Evolutionary conservation across 2,329 filamentous ascomycete species (phyloP), one percentile per base, ranked within the genome.

Genomic region (Malbranchea cinnamomea): DNA sequence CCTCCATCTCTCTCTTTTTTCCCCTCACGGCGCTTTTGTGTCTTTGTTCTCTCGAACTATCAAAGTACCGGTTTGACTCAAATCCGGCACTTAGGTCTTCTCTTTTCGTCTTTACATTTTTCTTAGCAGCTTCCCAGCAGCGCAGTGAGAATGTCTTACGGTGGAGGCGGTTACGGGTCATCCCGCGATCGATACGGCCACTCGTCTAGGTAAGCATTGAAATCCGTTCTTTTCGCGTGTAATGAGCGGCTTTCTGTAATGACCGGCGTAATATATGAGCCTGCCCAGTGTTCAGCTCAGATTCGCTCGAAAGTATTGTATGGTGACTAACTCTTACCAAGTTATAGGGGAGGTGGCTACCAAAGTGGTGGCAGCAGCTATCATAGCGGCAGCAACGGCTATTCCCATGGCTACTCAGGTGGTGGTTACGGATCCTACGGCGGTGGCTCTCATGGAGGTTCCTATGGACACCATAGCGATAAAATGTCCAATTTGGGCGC

Each of bases 401-500:
- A n/a, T n/a, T n/a, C n/a, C 37, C 62, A 62, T 37, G 62, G 65
- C 32, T 63, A 64, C 46, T 62, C 60, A 37, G 57, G 59, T 23
- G 57, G 57, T 34, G 48, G 43, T 22, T 41, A 43, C 30, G 41
- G 44, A 12, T 36, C 35, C 2, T 28, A 33, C 15, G 38, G 38
- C 17, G 35, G 36, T n/a, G 15, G 26, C 12, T 32, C 14, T 4
- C 10, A 58, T 15, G 44, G 52, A 19, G 48, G 48, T 32, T 49
- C 47, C 20, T 48, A 50, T 24, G 49, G 48, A 20, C 77, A 69
- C 42, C 81, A 83, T 42, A 85, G 87, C 56, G 89, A 98, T 62
- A 76, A 81, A 48, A 98, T 98, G 89, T 79, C 75, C 45, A 77
- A 78, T 56, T 80, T 98, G 39, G 89, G 89, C 47, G 69, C 83